Percentiles rank a stretch among this genome's conserved stretches.
Evolutionary conservation across 1,284 basidiomycete species (phyloP).

Genomic region (Ganoderma lingzhi): DNA sequence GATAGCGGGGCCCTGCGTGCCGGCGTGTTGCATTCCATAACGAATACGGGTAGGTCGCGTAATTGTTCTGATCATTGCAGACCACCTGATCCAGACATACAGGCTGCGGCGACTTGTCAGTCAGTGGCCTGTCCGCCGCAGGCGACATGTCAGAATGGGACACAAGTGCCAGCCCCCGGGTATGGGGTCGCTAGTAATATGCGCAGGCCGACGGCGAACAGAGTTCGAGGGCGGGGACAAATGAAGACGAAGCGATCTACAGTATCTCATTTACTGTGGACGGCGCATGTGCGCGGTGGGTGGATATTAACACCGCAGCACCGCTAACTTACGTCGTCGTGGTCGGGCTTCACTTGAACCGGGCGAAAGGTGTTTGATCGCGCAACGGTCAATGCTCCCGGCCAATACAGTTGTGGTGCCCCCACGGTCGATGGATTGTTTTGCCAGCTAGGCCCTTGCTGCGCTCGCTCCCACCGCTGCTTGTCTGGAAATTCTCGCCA

Average conservation of each 20-base stretch:
- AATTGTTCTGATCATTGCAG: conserved; percentile 26
- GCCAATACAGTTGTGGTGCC: conserved; percentile 25
- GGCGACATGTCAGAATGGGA: not conserved
- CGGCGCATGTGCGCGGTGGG: conserved; percentile 2
- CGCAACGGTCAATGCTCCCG: conserved; percentile 22
- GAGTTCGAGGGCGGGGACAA: conserved; percentile 1
- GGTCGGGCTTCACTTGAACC: conserved; percentile 17
- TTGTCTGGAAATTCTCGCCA: conserved; percentile 1
- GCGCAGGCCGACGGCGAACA: not conserved
- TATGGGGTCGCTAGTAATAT: not conserved
- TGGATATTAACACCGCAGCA: conserved; percentile 8
- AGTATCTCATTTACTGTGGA: conserved; percentile 7
- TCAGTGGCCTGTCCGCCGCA: conserved; percentile 7
- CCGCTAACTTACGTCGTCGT: conserved; percentile 23
- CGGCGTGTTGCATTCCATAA: conserved; percentile 27
- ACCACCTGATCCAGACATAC: not conserved
- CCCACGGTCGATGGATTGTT: no score
- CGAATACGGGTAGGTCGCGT: not conserved
- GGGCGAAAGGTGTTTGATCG: conserved; percentile 17
- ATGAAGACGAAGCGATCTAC: not conserved
- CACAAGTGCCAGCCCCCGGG: not conserved
- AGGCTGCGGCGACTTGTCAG: conserved; percentile 14
- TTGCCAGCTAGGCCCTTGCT: conserved; percentile 4
- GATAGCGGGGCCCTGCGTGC: conserved; percentile 17
- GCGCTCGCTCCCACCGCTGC: conserved; percentile 19